phyloP scores from a whole-genome alignment of 495 filamentous ascomycete species.

The Aspergillus saccharolyticus region DNA sequence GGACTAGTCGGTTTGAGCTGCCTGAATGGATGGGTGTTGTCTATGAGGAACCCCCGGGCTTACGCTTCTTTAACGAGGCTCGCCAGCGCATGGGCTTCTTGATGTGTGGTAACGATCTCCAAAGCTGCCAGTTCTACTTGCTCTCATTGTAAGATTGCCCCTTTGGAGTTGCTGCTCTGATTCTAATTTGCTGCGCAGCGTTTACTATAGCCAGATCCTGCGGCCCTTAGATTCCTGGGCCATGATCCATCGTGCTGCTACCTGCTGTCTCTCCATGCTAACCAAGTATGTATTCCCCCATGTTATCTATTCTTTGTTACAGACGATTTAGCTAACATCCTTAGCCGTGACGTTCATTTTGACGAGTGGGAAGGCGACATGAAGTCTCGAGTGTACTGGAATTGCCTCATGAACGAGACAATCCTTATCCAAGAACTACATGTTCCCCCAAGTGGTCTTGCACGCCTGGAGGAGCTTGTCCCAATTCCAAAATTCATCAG shows the following conservation, averaged over 20 bases:
- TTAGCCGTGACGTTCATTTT: constrained; percentile 41
- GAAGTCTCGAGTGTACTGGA: constrained; percentile 48
- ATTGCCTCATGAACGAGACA: constrained; percentile 46
- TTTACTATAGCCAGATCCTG: constrained; percentile 43
- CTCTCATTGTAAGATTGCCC: constrained; percentile 35
- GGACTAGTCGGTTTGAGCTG: constrained; percentile 33
- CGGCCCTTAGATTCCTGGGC: constrained; percentile 45
- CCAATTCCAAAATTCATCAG: constrained; percentile 46
- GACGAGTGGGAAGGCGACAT: constrained; percentile 48
- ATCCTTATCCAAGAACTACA: constrained; percentile 46
- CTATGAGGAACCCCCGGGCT: constrained; percentile 36
- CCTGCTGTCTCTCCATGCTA: constrained; percentile 42
- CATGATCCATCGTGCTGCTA: constrained; percentile 46
- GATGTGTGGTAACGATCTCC: constrained; percentile 44
- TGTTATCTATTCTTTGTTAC: not conserved
- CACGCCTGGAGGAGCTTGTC: constrained; percentile 41
- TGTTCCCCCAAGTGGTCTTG: constrained; percentile 43
- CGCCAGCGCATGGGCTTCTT: constrained; percentile 44
- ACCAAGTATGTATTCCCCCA: constrained; percentile 34
- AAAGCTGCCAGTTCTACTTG: constrained; percentile 45
- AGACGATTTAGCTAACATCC: constrained; percentile 2
- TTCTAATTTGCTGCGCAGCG: constrained; percentile 18
- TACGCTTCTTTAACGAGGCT: constrained; percentile 45
- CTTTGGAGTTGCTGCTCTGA: not conserved
- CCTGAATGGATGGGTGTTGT: constrained; percentile 43